These are phyloP conservation scores for Sordariomycetes sp. DNA, from an alignment of 2,329 filamentous ascomycete species.

Conservation along the genomic window DNA sequence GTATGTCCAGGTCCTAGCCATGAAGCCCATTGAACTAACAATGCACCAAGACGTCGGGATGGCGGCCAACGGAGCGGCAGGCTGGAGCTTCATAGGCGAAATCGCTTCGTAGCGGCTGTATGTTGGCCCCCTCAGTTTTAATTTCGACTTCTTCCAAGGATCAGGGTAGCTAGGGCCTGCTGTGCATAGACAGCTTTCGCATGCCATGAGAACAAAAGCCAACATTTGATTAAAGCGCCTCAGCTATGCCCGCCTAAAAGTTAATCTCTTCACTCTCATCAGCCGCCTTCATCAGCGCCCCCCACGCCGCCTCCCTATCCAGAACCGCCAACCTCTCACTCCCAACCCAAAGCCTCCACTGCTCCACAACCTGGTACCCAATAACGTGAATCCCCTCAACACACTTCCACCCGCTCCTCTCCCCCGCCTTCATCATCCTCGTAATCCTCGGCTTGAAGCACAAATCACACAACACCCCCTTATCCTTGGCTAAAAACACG, in stretches of 20 bases:
- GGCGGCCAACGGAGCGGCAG: slow-evolving; percentile 13
- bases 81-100: slow-evolving; percentile 18
- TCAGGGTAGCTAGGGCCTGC: too few species aligned
- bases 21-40: background rate
- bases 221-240: too few species aligned
- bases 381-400: slow-evolving; percentile 26
- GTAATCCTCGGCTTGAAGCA: slow-evolving; percentile 26
- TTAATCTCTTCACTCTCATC: slow-evolving; percentile 18
- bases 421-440: slow-evolving; percentile 18
- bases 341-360: slow-evolving; percentile 23
- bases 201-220: too few species aligned
- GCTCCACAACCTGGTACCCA: slow-evolving; percentile 23
- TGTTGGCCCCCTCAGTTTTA: too few species aligned
- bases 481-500: slow-evolving; percentile 13
- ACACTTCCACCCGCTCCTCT: slow-evolving; percentile 17
- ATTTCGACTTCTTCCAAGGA: too few species aligned
- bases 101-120: slow-evolving; percentile 20
- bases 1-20: background rate
- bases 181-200: too few species aligned
- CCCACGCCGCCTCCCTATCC: slow-evolving; percentile 16
- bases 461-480: slow-evolving; percentile 24
- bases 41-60: slow-evolving; percentile 11
- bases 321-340: slow-evolving; percentile 13
- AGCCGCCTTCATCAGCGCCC: slow-evolving; percentile 15
- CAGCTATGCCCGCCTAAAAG: slow-evolving; percentile 6